Evolutionary conservation across 2,329 filamentous ascomycete genomes (phyloP).

Genomic region (Bisporella sp.): DNA sequence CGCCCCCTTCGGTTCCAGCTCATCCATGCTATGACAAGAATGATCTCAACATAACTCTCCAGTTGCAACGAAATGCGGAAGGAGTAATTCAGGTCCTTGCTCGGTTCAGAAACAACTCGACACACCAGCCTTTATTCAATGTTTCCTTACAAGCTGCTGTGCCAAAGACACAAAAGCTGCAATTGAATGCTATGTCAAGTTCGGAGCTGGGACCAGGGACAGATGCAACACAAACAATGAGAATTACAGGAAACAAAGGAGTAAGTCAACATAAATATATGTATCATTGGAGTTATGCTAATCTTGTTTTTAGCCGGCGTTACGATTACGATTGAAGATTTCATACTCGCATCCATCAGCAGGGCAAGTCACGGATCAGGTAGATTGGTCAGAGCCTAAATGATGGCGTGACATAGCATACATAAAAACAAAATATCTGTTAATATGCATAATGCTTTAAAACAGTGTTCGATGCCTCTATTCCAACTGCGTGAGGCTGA

Average conservation of each 20-base stretch:
- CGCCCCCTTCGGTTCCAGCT: constrained; percentile 40
- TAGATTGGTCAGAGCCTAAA: constrained; percentile 85
- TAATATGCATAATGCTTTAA: too few species aligned
- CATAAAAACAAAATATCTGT: neutral
- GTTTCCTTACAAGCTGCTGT: constrained; percentile 91
- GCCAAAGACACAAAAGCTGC: constrained; percentile 91
- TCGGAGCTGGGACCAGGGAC: constrained; percentile 67
- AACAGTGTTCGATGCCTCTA: too few species aligned
- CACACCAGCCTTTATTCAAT: constrained; percentile 56
- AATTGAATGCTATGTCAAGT: constrained; percentile 83
- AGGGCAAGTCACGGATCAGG: constrained; percentile 76
- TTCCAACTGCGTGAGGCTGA: too few species aligned
- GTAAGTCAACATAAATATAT: constrained; percentile 52
- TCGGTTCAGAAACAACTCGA: constrained; percentile 72
- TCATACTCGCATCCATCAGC: constrained; percentile 66
- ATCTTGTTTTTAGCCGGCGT: constrained; percentile 50
- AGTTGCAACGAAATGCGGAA: constrained; percentile 75
- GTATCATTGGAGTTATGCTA: constrained; percentile 7
- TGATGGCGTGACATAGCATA: constrained; percentile 9
- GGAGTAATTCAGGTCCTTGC: constrained; percentile 75
- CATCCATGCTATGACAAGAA: constrained; percentile 82
- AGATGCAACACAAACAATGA: constrained; percentile 87
- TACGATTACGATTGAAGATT: constrained; percentile 81
- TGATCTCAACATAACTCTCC: constrained; percentile 71
- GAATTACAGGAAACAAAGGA: constrained; percentile 75